A percentile compares a stretch with the other conserved stretches of the same genome.
These are phyloP conservation scores for Syzygium syzygioides DNA, from an alignment of 441 rosid genomes.

Conservation along the genomic window DNA sequence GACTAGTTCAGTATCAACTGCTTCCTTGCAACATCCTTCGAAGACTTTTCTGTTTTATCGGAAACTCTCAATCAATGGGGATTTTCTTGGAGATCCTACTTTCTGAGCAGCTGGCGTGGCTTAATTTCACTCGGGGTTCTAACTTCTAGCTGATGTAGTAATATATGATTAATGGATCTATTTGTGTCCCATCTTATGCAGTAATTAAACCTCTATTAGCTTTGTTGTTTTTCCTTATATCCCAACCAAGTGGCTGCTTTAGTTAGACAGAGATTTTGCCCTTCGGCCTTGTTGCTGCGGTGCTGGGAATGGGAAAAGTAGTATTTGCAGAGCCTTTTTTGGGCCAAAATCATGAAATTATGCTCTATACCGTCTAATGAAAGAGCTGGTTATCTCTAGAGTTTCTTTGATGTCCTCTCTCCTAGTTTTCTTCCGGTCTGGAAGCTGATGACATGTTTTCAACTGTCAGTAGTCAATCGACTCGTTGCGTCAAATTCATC, in stretches of 20 bases:
- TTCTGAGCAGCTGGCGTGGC: not conserved
- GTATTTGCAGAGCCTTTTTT: not conserved
- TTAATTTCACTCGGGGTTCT: not conserved
- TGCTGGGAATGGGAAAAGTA: not conserved
- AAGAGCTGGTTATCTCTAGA: not conserved
- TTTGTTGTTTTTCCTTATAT: not conserved
- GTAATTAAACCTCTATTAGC: not conserved
- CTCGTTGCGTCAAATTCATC: not conserved
- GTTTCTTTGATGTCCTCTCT: not conserved
- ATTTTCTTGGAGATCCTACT: not conserved
- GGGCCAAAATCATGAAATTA: not conserved
- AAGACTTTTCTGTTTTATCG: not conserved
- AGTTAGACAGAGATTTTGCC: too few species aligned
- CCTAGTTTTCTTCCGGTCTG: not conserved
- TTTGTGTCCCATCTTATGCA: not conserved
- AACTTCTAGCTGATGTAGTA: not conserved
- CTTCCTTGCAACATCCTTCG: not conserved
- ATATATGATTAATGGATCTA: not conserved
- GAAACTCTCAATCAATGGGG: not conserved
- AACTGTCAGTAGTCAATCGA: not conserved
- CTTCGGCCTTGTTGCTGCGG: not conserved
- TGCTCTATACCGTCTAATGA: not conserved
- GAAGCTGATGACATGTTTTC: not conserved
- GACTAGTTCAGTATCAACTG: not conserved
- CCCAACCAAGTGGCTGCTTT: not conserved